Conservation (phyloP, 2,329 filamentous ascomycete species). For the Penicillium paneum region DNA sequence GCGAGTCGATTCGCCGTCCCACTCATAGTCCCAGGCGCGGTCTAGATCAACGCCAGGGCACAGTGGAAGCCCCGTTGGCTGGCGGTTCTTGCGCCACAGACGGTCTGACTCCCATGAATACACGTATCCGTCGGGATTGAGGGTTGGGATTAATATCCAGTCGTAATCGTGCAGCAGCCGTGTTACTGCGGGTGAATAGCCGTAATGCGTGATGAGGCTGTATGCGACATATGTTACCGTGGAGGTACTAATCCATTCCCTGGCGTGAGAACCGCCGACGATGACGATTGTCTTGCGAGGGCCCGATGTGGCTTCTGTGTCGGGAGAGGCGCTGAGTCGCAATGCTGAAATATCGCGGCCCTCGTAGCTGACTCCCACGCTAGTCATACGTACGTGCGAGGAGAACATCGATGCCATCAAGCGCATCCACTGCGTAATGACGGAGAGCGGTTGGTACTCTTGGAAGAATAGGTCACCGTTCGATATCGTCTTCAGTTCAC, state of each 20-base stretch:
- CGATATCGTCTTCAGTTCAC: constrained; percentile 32
- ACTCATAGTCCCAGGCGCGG: constrained; percentile 78
- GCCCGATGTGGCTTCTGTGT: constrained; percentile 45
- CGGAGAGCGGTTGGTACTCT: constrained; percentile 84
- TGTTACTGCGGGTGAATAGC: constrained; percentile 67
- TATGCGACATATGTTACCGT: constrained; percentile 90
- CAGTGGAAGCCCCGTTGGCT: constrained; percentile 75
- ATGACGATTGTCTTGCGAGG: constrained; percentile 75
- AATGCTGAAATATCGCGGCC: constrained; percentile 82
- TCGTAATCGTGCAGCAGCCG: constrained; percentile 80
- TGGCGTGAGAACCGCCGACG: constrained; percentile 81
- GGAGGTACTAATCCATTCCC: constrained; percentile 94
- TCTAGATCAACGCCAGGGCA: constrained; percentile 89
- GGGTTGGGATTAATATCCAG: constrained; percentile 78
- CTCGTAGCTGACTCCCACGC: constrained; percentile 81
- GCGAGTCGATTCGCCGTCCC: constrained; percentile 65
- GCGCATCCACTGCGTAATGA: constrained; percentile 87
- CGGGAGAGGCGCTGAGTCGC: constrained; percentile 62
- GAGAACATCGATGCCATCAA: constrained; percentile 88
- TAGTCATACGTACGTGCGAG: constrained; percentile 68
- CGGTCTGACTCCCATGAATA: constrained; percentile 91
- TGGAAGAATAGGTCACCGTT: constrained; percentile 75
- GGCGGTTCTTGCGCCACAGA: constrained; percentile 88
- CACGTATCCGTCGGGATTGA: constrained; percentile 92
- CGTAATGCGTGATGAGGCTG: constrained; percentile 78